Base-by-base conservation (phyloP, 805 yeast genomes). In the Metschnikowia koreensis region DNA sequence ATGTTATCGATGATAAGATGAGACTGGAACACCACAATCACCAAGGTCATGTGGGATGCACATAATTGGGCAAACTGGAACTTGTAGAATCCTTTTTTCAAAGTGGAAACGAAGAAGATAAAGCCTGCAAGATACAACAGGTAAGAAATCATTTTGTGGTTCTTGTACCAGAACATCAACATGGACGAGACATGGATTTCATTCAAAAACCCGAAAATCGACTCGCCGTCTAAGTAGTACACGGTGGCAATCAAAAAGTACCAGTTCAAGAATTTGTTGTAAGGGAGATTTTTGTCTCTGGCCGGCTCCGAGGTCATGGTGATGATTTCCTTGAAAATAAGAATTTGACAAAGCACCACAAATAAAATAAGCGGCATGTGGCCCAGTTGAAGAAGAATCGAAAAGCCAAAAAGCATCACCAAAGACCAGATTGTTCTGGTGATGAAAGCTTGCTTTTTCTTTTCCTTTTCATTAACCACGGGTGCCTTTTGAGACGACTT, bases 61-160 rank as follows among this genome's bases (percentile, higher is more conserved):
- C 97, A 89, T 59, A 94, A 81, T 65, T 94, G 97, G 17, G 93
- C 90, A 75, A 93, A 93, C 73, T 94, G 99, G 74, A 89, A 91
- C 68, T 83, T 86, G 66, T 90, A 83, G 69, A 83, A 87, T 17
- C 97, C 97, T 67, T 88, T 92, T 63, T 91, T 87, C 65, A 94
- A 77, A 44, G 96, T 87, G 60, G 87, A 82, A 52, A 94, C 97
- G 66, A 94, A 94, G 58, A 90, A 81, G 47, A 94, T 87, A 69
- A 94, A 87, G 1, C 98, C 98, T 49, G 86, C 74, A 48, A 92
- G 83, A 70, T 90, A 94, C 50, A 92, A 70, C 60, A 90, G 81
- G 68, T 94, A 94, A 54, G 91, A 81, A 51, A 93, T 77, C 62
- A 94, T 87, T 63, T 83, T 83, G 69, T 94, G 98, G 69, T 93